Evolutionary conservation across 2,329 filamentous ascomycete species (phyloP).

Genomic region (Raffaelea ambrosiae): DNA sequence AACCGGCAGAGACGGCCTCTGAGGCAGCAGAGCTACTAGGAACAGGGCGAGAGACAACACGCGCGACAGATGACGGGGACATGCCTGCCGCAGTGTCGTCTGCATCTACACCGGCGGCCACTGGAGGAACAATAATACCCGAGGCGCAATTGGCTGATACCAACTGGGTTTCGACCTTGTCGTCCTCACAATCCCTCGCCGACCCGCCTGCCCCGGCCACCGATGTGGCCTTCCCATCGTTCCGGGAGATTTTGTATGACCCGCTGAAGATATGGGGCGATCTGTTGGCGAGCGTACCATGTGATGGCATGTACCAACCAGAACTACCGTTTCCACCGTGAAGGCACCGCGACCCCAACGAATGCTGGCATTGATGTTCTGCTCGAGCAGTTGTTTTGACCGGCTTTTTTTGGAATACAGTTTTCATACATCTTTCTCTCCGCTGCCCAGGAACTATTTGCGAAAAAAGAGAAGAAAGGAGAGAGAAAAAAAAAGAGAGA

Average conservation of each 20-base stretch:
- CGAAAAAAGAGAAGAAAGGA: no score
- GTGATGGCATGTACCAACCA: slow-evolving; percentile 25
- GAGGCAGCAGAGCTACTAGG: not conserved
- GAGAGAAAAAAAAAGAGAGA: no score
- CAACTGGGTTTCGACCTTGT: not conserved
- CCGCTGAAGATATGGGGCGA: not conserved
- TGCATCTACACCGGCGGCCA: not conserved
- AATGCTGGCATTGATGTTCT: no score
- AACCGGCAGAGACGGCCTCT: not conserved
- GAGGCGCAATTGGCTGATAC: not conserved
- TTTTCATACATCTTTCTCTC: no score
- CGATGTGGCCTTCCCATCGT: not conserved
- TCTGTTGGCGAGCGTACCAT: not conserved
- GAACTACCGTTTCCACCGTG: no score
- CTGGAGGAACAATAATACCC: not conserved
- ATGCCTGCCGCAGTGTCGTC: not conserved
- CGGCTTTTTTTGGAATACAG: no score
- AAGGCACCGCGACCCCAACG: no score
- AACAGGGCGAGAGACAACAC: not conserved
- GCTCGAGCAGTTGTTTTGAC: no score
- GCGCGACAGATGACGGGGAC: not conserved
- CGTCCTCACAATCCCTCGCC: no score
- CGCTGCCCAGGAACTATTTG: no score
- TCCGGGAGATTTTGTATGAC: no score
- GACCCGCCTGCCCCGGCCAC: no score